phyloP scores from a whole-genome alignment of 116 monocot species.

The Posidonia oceanica region DNA sequence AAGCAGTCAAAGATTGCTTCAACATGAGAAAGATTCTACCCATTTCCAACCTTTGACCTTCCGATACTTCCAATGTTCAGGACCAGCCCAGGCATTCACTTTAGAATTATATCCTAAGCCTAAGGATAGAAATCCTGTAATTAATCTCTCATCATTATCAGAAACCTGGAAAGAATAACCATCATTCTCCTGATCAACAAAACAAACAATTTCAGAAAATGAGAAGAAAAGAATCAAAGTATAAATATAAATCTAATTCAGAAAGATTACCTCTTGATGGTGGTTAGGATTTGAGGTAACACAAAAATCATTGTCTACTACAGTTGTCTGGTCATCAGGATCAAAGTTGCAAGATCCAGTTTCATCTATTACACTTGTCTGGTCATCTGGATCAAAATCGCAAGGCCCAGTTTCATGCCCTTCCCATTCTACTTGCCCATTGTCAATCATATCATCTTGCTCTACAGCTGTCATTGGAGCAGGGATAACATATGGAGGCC shows the following conservation, averaged over 20 bases:
- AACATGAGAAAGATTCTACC: not conserved
- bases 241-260: not conserved
- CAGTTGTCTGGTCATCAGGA: slow-evolving; percentile 40
- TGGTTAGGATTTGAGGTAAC: slow-evolving; percentile 24
- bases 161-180: slow-evolving; percentile 22
- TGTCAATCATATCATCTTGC: slow-evolving; percentile 16
- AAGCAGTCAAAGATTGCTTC: not conserved
- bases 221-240: not conserved
- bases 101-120: slow-evolving; percentile 71
- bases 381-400: slow-evolving; percentile 48
- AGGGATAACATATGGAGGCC: slow-evolving; percentile 19
- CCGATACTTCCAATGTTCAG: slow-evolving; percentile 97
- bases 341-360: slow-evolving; percentile 27
- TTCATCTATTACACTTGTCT: slow-evolving; percentile 35
- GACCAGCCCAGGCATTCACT: slow-evolving; percentile 97
- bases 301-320: slow-evolving; percentile 27
- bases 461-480: slow-evolving; percentile 1
- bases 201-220: not conserved
- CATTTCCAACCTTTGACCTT: slow-evolving; percentile 57
- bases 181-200: slow-evolving; percentile 33
- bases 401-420: slow-evolving; percentile 12
- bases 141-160: slow-evolving; percentile 31
- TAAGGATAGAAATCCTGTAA: slow-evolving; percentile 68
- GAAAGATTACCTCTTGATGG: slow-evolving; percentile 41
- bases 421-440: slow-evolving; percentile 23